Evolutionary conservation across 768 basidiomycete genomes (phyloP).

Genomic region (Dioszegia aurantiaca): DNA sequence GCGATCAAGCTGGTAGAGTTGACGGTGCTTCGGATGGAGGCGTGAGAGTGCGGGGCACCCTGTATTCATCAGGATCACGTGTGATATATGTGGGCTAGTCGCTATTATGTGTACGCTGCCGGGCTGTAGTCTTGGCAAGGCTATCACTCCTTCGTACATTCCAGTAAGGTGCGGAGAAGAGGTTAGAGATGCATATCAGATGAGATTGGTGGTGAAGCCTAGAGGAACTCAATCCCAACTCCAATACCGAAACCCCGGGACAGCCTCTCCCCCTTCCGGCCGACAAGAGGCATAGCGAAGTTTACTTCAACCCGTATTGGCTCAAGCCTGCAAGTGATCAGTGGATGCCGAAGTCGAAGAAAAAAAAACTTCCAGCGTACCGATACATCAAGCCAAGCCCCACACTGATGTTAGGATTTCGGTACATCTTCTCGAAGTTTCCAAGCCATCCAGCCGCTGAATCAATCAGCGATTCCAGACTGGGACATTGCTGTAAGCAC

Average conservation of each 20-base stretch:
- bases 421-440: constrained; percentile 42
- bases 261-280: constrained; percentile 44
- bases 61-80: no score
- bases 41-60: not conserved
- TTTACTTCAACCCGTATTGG: constrained; percentile 49
- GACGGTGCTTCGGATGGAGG: not conserved
- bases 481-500: constrained; percentile 3
- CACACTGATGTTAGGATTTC: constrained; percentile 42
- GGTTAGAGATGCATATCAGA: no score
- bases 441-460: constrained; percentile 37
- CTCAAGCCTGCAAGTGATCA: constrained; percentile 34
- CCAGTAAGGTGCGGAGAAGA: no score
- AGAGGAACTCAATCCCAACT: constrained; percentile 49
- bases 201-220: no score
- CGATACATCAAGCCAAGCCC: constrained; percentile 47
- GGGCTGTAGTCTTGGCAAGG: no score
- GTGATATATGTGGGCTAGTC: no score
- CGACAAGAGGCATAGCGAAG: constrained; percentile 48
- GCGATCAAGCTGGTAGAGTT: not conserved
- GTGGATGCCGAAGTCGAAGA: not conserved
- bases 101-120: no score
- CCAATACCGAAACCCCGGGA: constrained; percentile 49
- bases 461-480: not conserved
- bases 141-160: no score
- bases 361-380: constrained; percentile 11